A percentile compares a stretch with the other conserved stretches of the same genome.
phyloP scores from a whole-genome alignment of 148 eudicot species.

The Fagopyrum tataricum region DNA sequence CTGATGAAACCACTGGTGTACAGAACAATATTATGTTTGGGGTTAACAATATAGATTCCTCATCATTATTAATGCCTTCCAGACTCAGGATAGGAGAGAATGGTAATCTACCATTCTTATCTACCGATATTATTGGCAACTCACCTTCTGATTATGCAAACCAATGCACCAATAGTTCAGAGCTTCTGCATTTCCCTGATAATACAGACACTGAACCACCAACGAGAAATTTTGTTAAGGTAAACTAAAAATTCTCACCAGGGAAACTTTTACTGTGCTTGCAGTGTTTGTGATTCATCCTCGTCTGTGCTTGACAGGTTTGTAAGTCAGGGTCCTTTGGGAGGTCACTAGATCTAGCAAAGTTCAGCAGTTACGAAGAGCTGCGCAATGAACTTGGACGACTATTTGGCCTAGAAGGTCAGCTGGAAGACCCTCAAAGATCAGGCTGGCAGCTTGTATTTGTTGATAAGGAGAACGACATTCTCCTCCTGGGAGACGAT shows the following conservation, averaged over 20 bases:
- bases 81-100: constrained; percentile 40
- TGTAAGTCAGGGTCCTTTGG: constrained; percentile 70
- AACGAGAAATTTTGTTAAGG: constrained; percentile 69
- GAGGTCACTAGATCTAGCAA: constrained; percentile 67
- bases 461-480: constrained; percentile 79
- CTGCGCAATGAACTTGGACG: constrained; percentile 69
- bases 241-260: constrained; percentile 19
- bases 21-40: constrained; percentile 62
- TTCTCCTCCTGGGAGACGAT: constrained; percentile 82
- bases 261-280: neutral
- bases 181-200: constrained; percentile 71
- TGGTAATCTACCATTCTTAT: constrained; percentile 47
- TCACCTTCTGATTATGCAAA: constrained; percentile 39
- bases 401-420: constrained; percentile 74
- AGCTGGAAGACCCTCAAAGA: constrained; percentile 75
- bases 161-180: constrained; percentile 55
- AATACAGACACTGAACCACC: constrained; percentile 45
- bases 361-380: constrained; percentile 75
- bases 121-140: constrained; percentile 44
- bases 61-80: constrained; percentile 41
- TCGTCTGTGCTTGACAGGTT: constrained; percentile 34
- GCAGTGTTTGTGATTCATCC: neutral
- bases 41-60: constrained; percentile 34
- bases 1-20: constrained; percentile 33
- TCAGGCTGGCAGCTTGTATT: constrained; percentile 99